Percentiles rank a stretch among this genome's conserved stretches.
Evolutionary conservation across 2,329 filamentous ascomycete genomes (phyloP).

Genomic region (Colletotrichum sp.): DNA sequence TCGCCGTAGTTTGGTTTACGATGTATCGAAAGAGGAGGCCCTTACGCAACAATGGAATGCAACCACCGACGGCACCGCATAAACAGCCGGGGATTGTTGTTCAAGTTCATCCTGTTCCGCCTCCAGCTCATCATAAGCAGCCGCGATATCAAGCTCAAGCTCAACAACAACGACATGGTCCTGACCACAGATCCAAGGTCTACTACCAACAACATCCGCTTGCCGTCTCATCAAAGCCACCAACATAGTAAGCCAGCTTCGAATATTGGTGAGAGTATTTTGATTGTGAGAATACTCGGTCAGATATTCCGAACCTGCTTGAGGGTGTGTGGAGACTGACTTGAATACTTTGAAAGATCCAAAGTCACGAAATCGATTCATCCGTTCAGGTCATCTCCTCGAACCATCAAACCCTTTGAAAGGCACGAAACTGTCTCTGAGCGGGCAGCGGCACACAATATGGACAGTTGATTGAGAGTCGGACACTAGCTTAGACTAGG

Average conservation of each 20-base stretch:
- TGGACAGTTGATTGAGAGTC: not conserved
- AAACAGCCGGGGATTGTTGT: not conserved
- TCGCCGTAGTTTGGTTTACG: constrained; percentile 30
- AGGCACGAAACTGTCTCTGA: accelerated
- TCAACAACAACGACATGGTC: not conserved
- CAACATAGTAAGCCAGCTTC: accelerated
- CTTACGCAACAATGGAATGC: not conserved
- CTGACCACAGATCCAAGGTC: not conserved
- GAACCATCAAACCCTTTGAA: accelerated
- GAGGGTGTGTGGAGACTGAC: accelerated
- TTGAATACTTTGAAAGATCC: accelerated
- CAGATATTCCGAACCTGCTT: accelerated
- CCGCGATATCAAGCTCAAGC: not conserved
- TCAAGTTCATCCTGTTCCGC: not conserved
- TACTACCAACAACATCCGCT: not conserved
- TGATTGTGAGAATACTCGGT: accelerated
- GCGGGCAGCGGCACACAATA: accelerated
- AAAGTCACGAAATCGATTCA: not conserved
- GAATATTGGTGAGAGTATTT: accelerated
- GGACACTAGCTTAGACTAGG: not conserved
- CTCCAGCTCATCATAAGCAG: not conserved
- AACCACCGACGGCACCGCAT: not conserved
- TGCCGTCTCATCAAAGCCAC: accelerated
- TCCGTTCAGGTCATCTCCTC: accelerated
- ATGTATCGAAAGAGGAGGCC: constrained; percentile 25